Conservation (phyloP, 73 alveolate genomes). For the Paramecium octaurelia region DNA sequence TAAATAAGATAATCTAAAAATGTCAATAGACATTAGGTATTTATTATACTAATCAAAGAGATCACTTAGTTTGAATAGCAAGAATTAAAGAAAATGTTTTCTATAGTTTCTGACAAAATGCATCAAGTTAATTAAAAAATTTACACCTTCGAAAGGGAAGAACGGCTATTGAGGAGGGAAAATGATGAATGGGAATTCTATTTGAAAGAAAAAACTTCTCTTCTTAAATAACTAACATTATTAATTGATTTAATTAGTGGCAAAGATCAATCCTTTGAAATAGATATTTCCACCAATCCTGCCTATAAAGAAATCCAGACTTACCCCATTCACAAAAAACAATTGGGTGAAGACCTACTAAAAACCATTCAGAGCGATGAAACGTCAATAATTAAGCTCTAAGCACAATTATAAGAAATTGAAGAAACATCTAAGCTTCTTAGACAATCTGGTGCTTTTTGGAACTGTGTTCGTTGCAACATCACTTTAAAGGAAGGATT, state of each 20-base stretch:
- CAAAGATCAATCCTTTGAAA: slow-evolving; percentile 42
- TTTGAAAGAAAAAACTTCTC: neutral
- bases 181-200: slow-evolving; percentile 23
- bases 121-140: neutral
- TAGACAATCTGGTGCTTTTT: slow-evolving; percentile 13
- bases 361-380: neutral
- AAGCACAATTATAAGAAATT: neutral
- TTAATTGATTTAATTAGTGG: neutral
- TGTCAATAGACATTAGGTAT: slow-evolving; percentile 23
- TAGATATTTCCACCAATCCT: neutral
- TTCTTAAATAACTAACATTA: neutral
- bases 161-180: slow-evolving; percentile 12
- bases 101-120: neutral
- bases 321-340: neutral
- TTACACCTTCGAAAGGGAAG: neutral
- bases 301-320: neutral
- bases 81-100: neutral
- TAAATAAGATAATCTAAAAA: neutral
- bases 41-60: neutral
- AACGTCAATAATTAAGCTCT: neutral
- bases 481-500: neutral
- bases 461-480: slow-evolving; percentile 32
- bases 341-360: neutral
- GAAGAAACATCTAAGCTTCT: neutral
- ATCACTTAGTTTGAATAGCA: neutral